These are phyloP conservation scores for Corchorus olitorius DNA, from an alignment of 345 rosid genomes.

Conservation along the genomic window DNA sequence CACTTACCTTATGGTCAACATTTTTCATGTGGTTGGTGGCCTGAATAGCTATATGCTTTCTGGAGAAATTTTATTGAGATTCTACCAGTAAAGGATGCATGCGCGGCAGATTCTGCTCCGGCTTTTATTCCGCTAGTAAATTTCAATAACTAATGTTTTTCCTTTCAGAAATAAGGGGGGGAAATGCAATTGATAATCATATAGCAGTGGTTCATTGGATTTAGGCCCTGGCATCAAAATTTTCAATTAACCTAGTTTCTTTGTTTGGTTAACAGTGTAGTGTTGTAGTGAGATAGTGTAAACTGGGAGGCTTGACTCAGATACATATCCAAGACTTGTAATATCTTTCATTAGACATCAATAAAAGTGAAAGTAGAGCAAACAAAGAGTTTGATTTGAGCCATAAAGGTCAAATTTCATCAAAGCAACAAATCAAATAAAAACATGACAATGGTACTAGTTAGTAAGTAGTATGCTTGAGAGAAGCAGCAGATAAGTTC, in stretches of 20 bases:
- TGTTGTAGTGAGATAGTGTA: too few relatives aligned
- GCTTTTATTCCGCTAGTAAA: not conserved
- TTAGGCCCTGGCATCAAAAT: too few relatives aligned
- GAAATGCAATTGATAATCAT: not conserved
- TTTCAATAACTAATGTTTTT: not conserved
- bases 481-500: slow-evolving; percentile 57
- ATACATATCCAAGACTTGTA: not conserved
- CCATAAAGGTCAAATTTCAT: not conserved
- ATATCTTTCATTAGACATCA: not conserved
- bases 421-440: not conserved
- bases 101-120: not conserved
- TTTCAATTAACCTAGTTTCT: too few relatives aligned
- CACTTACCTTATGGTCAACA: slow-evolving; percentile 66
- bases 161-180: not conserved
- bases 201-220: too few relatives aligned
- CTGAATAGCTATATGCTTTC: slow-evolving; percentile 5
- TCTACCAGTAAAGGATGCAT: not conserved
- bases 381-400: not conserved
- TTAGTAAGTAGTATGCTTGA: slow-evolving; percentile 46
- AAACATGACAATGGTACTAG: not conserved
- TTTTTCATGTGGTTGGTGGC: slow-evolving; percentile 71
- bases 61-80: not conserved
- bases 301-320: too few relatives aligned
- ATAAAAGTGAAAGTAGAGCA: not conserved
- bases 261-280: too few relatives aligned